Conservation (phyloP, 371 early-diverging fungal species). For the Lichtheimia ornata region DNA sequence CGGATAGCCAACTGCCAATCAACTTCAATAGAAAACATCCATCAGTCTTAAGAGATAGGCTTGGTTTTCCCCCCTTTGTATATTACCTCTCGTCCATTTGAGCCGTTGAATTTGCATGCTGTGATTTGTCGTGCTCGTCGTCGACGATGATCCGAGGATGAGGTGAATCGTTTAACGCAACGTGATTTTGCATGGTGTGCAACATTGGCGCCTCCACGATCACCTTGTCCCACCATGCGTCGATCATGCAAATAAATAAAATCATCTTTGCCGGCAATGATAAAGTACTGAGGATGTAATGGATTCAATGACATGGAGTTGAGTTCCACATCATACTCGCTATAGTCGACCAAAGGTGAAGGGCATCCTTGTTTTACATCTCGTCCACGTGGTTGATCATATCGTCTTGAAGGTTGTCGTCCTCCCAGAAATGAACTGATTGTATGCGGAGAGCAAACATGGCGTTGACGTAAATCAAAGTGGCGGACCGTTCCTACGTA, state of each 20-base stretch:
- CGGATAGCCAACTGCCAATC: constrained; percentile 65
- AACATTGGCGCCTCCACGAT: constrained; percentile 13
- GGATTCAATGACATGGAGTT: constrained; percentile 55
- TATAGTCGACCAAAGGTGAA: constrained; percentile 53
- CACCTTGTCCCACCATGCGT: constrained; percentile 42
- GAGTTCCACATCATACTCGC: constrained; percentile 48
- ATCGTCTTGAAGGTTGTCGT: constrained; percentile 21
- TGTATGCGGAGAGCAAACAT: constrained; percentile 33
- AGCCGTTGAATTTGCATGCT: constrained; percentile 44
- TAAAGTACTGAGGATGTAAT: constrained; percentile 57
- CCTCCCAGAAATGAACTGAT: constrained; percentile 25
- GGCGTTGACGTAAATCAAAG: constrained; percentile 61
- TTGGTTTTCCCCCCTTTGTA: not conserved
- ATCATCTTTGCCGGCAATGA: constrained; percentile 59
- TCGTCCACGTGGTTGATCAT: constrained; percentile 15
- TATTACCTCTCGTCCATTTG: constrained; percentile 43
- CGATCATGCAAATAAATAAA: constrained; percentile 66
- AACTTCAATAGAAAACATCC: constrained; percentile 27
- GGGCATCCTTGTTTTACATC: constrained; percentile 33
- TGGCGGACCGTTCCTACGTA: constrained; percentile 59
- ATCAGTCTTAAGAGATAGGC: not conserved
- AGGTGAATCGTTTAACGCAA: constrained; percentile 38
- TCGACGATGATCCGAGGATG: constrained; percentile 11
- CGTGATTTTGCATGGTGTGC: constrained; percentile 10
- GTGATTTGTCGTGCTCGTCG: constrained; percentile 34